phyloP scores from a whole-genome alignment of 345 rosid genomes.

The Citrus australasica region DNA sequence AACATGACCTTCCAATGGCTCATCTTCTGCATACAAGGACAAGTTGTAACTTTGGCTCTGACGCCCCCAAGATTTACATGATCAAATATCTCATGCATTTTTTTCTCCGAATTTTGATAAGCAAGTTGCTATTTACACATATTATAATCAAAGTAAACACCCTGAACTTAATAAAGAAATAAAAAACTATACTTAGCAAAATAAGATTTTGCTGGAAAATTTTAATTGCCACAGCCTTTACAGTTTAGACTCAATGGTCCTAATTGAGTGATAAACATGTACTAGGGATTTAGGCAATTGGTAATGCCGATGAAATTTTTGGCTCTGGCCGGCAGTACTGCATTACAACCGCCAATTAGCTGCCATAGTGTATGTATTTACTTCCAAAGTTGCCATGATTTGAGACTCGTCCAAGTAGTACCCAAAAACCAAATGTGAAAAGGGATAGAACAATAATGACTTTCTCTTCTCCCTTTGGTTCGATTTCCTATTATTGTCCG shows the following conservation, averaged over 20 bases:
- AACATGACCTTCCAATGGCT: slow-evolving; percentile 21
- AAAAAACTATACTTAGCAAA: no score
- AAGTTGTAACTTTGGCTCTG: slow-evolving; percentile 35
- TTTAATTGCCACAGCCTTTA: background rate
- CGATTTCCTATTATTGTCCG: no score
- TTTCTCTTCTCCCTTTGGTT: no score
- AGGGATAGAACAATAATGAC: no score
- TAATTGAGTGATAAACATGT: background rate
- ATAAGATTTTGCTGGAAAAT: background rate
- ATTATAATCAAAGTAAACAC: background rate
- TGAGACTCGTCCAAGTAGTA: no score
- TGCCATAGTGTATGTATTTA: no score
- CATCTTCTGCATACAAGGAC: slow-evolving; percentile 19
- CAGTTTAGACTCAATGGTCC: background rate
- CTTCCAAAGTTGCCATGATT: no score
- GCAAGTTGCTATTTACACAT: background rate
- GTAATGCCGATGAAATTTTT: background rate
- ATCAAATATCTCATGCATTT: slow-evolving; percentile 7
- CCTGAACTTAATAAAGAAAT: background rate
- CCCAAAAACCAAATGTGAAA: no score
- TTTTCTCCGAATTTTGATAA: background rate
- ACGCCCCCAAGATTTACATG: slow-evolving; percentile 27
- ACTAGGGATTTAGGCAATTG: background rate
- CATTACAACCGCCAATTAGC: background rate
- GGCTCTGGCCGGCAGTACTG: background rate